phyloP scores from a whole-genome alignment of 768 basidiomycete species.

The Naematelia encephala region DNA sequence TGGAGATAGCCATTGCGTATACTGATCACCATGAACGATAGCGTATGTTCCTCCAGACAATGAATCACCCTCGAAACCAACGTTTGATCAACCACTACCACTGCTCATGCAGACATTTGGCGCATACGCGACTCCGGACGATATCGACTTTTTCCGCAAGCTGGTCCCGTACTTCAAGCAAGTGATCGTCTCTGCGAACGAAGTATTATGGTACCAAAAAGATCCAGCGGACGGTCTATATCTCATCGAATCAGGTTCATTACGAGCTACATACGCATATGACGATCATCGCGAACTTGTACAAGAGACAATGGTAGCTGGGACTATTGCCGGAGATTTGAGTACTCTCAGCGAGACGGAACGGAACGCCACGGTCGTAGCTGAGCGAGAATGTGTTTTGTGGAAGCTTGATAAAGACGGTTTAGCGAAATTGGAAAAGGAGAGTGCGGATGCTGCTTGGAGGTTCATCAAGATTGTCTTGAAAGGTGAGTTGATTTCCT shows the following conservation, averaged over 20 bases:
- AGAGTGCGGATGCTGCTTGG: constrained; percentile 56
- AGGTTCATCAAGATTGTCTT: constrained; percentile 48
- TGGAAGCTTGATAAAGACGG: constrained; percentile 71
- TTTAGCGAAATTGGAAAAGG: constrained; percentile 63
- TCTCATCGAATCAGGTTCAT: constrained; percentile 79
- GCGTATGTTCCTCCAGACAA: constrained; percentile 3
- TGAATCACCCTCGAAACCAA: constrained; percentile 9
- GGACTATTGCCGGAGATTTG: constrained; percentile 87
- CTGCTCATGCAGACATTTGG: constrained; percentile 77
- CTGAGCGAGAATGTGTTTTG: constrained; percentile 70
- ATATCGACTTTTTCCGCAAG: constrained; percentile 58
- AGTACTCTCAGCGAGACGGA: constrained; percentile 73
- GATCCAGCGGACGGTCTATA: constrained; percentile 79
- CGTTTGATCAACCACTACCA: constrained; percentile 62
- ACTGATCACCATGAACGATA: not conserved
- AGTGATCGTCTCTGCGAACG: constrained; percentile 58
- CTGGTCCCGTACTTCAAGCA: constrained; percentile 71
- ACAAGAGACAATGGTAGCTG: constrained; percentile 90
- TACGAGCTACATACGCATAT: constrained; percentile 79
- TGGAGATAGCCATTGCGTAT: not conserved
- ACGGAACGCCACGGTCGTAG: constrained; percentile 80
- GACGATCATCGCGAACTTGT: constrained; percentile 64
- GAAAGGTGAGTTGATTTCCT: constrained; percentile 41
- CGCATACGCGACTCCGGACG: constrained; percentile 56
- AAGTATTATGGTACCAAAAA: constrained; percentile 71